Percentiles rank a stretch among this genome's conserved stretches.
phyloP scores from a whole-genome alignment of 768 basidiomycete genomes.

The Tremella yokohamensis region DNA sequence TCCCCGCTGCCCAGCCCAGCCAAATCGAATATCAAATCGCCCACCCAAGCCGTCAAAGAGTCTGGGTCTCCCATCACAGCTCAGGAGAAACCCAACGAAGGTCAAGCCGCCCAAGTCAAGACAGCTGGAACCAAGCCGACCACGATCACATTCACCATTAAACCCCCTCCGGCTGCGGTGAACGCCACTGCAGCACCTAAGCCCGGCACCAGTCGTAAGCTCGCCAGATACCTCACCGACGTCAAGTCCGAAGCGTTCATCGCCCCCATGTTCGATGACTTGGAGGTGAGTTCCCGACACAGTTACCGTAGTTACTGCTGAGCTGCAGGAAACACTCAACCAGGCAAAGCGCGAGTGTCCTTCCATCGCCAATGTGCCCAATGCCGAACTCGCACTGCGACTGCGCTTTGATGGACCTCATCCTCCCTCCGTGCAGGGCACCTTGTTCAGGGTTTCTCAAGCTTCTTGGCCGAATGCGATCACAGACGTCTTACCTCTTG shows the following conservation, averaged over 20 bases:
- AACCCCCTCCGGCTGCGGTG: no score
- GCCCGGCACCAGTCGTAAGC: neutral
- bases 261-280: neutral
- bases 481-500: neutral
- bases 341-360: neutral
- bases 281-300: neutral
- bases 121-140: no score
- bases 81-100: neutral
- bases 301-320: neutral
- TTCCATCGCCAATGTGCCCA: neutral
- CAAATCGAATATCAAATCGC: neutral
- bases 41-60: neutral
- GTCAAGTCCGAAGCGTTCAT: neutral
- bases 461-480: neutral
- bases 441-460: neutral
- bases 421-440: neutral
- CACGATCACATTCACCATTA: no score
- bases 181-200: no score
- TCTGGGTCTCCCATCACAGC: neutral
- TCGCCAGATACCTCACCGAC: neutral
- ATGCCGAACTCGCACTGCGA: neutral
- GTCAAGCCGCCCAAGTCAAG: neutral
- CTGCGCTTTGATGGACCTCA: conserved; percentile 1
- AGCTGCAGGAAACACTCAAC: neutral
- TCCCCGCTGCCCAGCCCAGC: neutral